Evolutionary conservation across 2,329 filamentous ascomycete species (phyloP).

Genomic region (Diaporthe destruens): DNA sequence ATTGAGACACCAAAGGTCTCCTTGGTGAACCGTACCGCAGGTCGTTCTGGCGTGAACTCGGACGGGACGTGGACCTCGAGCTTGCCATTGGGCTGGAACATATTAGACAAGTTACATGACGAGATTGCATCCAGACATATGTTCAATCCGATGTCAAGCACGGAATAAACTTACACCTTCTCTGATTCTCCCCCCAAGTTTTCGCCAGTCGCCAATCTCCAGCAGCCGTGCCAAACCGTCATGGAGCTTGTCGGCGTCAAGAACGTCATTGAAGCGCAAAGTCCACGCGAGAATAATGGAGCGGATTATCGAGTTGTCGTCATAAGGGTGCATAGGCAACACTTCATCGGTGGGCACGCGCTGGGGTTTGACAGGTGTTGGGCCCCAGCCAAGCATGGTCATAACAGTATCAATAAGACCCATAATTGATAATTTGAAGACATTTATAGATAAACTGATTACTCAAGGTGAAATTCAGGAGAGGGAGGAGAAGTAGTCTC

Average conservation of each 20-base stretch:
- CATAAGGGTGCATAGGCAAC: conserved; percentile 51
- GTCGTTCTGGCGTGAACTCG: conserved; percentile 49
- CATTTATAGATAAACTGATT: no score
- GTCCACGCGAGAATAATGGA: conserved; percentile 50
- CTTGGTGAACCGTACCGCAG: conserved; percentile 57
- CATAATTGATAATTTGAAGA: not conserved
- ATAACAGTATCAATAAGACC: not conserved
- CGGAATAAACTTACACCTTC: conserved; percentile 17
- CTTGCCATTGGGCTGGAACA: conserved; percentile 42
- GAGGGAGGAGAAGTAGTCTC: no score
- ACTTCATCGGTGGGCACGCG: conserved; percentile 46
- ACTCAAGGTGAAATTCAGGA: no score
- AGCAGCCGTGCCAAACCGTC: conserved; percentile 53
- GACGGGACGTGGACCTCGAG: conserved; percentile 52
- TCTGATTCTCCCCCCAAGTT: conserved; percentile 59
- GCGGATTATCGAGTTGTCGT: conserved; percentile 47
- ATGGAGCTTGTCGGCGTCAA: conserved; percentile 57
- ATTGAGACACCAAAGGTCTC: conserved; percentile 52
- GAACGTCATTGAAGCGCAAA: conserved; percentile 60
- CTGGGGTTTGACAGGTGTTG: not conserved
- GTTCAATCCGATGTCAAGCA: no score
- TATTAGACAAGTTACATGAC: conserved; percentile 12
- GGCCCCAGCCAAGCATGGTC: conserved; percentile 13
- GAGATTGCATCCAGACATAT: not conserved
- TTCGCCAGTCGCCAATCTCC: conserved; percentile 59